Evolutionary conservation across 176 grass and related monocot species (phyloP), one percentile per base, ranked within the genome.

Genomic region (Paspalum notatum): DNA sequence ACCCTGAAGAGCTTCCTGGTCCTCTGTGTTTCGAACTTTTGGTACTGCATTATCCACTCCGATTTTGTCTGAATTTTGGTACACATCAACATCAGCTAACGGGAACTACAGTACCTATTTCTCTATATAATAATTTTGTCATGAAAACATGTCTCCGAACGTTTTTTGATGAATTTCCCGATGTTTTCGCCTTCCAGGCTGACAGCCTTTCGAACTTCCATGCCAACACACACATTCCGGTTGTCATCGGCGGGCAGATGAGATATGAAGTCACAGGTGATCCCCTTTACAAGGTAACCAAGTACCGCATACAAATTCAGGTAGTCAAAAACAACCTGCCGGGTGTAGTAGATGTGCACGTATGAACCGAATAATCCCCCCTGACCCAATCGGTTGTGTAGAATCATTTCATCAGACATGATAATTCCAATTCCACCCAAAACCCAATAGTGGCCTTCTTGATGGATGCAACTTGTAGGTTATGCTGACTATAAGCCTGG

Each of bases 211-310:
- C 96, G 5, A 82, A 53, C 14, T 99, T 99, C 54, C 96, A 99
- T 50, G 55, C 92, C 68, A 99, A 99, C 48, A 99, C 96, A 4
- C 96, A 99, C 76, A 99, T 99, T 37, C 96, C 96, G 5, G 57
- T 99, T 58, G 96, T 93, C 17, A 50, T 99, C 1, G 96, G 96
- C 0, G 96, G 84, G 15, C 90, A 99, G 88, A 95, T 90, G 92
- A 74, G 92, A 82, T 99, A 95, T 39, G 96, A 99, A 76, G 84
- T 93, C 43, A 99, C 92, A 11, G 92, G 90, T 42, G 96, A 93
- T 86, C 79, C 80, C 73, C 92, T 99, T 87, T 99, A 99, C 87
- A 99, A 94, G 95, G 95, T 98, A 63, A 90, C 49, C 22, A 71
- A n/a, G 18, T 57, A 32, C 2, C 57, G 11, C 9, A 6, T 24